Base-by-base conservation (phyloP, 2,329 filamentous ascomycete genomes). In the Fusarium sp. region DNA sequence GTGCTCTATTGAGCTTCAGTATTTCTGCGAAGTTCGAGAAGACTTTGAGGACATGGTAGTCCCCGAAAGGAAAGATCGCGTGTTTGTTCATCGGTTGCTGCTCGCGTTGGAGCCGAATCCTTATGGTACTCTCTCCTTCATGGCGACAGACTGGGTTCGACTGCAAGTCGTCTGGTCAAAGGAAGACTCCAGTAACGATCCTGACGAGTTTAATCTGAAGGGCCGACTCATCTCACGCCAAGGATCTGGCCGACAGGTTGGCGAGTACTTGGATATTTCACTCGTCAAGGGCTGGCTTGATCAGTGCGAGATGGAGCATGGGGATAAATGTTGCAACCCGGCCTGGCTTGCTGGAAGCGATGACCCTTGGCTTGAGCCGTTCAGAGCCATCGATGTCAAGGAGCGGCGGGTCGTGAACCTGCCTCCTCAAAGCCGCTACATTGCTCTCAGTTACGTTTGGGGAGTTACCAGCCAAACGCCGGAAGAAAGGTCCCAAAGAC, bases 371-470 rank as follows among this genome's bases (percentile, higher is more conserved):
- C 39, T 32, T 0, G 18, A 60, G 0, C 45, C 32, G 2, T 56
- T 69, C 0, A 62, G 72, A 3, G 71, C 34, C 0, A 74, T 74
- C 1, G 71, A 74, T 16, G 41, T 71, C 3, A 34, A 32, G 5
- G 61, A 64, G 3, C 13, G 32, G 2, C 37, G 64, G 1, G 48
- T 71, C 13, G 58, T 74, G 2, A 41, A 68, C 16, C 20, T 74
- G 2, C 39, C 56, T 13, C 35, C 58, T 0, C 34, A 37, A 7
- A 58, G 57, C 45, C 72, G 71, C 6, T 74, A 74, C 13, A 34
- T 73, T 13, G 71, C 67, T 4, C 64, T 74, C 8, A 71, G 67
- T 3, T 74, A 74, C 8, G 72, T 74, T 3, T 74, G 72, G 72
- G 72, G 72, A n/a, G 50, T 58, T 0, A 48, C 20, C 13, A 35